Evolutionary conservation across 371 early-diverging fungal genomes (phyloP).

Genomic region (Haplosporangium sp.): DNA sequence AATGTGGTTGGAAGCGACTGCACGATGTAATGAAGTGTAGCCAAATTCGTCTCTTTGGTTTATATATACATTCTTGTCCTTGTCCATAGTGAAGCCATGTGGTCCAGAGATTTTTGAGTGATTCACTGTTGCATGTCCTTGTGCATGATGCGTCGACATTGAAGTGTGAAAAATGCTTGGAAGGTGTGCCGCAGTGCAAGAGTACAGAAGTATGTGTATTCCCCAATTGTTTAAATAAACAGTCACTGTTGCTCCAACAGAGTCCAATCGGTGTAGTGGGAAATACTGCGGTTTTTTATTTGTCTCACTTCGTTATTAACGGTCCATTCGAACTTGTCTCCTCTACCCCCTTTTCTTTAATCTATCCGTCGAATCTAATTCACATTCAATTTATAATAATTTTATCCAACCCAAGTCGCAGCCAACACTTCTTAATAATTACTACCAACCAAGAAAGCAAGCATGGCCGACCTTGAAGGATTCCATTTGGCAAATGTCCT

Average conservation of each 20-base stretch:
- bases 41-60: conserved; percentile 36
- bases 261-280: not conserved
- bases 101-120: not conserved
- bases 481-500: conserved; percentile 49
- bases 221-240: not conserved
- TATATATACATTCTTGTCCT: conserved; percentile 20
- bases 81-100: not conserved
- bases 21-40: conserved; percentile 22
- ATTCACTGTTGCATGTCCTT: conserved; percentile 7
- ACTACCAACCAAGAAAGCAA: not conserved
- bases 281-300: not conserved
- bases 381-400: too few relatives aligned
- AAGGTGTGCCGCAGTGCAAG: not conserved
- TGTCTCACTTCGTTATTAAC: not conserved
- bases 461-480: conserved; percentile 41
- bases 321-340: not conserved
- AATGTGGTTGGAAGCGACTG: conserved; percentile 30
- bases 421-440: not conserved
- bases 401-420: not conserved
- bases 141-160: conserved; percentile 29
- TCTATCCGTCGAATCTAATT: not conserved
- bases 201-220: not conserved
- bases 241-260: conserved; percentile 9
- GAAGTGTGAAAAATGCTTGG: conserved; percentile 1
- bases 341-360: not conserved